These are phyloP conservation scores for Trichosporon faecale DNA, from an alignment of 1,284 basidiomycete species.

Conservation along the genomic window DNA sequence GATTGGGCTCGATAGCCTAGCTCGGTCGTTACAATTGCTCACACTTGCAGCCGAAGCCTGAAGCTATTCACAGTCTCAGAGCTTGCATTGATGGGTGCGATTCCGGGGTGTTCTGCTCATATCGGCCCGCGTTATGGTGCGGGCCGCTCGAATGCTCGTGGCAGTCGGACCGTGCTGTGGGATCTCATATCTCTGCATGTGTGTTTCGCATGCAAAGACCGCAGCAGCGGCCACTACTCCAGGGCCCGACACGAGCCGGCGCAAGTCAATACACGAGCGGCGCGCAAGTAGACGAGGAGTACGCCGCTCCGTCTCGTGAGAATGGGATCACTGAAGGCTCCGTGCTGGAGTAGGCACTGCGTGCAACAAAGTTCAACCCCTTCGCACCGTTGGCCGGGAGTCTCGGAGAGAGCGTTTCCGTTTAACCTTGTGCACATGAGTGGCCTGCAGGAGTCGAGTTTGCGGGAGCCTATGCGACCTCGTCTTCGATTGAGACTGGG, in stretches of 20 bases:
- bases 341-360: not conserved
- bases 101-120: not conserved
- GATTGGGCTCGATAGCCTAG: not conserved
- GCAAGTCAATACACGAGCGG: too few relatives aligned
- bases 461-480: not conserved
- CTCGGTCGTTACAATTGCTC: not conserved
- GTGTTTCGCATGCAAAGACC: not conserved
- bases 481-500: not conserved
- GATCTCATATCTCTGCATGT: not conserved
- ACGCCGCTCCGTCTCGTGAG: too few relatives aligned
- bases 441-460: not conserved
- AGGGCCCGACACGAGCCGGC: not conserved
- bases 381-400: not conserved
- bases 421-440: not conserved
- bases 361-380: not conserved
- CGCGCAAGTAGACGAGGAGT: too few relatives aligned
- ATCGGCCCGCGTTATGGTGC: not conserved
- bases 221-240: not conserved
- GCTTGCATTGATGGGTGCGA: too few relatives aligned
- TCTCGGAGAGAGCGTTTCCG: not conserved
- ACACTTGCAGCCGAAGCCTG: not conserved
- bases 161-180: too few relatives aligned
- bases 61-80: not conserved
- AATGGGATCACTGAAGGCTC: too few relatives aligned
- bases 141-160: not conserved